Evolutionary conservation across 805 yeast genomes (phyloP).

Genomic region (Saccharomyces mikatae): DNA sequence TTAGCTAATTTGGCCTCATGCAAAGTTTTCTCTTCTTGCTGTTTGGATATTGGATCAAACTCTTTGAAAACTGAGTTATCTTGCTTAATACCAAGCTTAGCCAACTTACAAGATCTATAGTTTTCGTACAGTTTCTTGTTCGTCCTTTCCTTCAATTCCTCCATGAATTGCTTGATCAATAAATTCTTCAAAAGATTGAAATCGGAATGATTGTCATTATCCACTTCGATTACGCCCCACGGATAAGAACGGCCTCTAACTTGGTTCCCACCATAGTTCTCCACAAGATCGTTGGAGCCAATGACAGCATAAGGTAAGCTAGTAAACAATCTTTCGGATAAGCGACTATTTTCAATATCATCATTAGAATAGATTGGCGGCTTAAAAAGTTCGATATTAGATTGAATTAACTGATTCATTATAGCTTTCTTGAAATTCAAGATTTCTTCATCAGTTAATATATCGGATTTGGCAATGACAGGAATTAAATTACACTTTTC

Average conservation of each 20-base stretch:
- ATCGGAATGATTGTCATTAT: slow-evolving; percentile 88
- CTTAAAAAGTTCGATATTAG: slow-evolving; percentile 65
- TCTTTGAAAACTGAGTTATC: slow-evolving; percentile 90
- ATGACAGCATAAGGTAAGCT: slow-evolving; percentile 89
- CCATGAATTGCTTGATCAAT: slow-evolving; percentile 81
- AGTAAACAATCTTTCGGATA: slow-evolving; percentile 57
- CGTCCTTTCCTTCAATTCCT: slow-evolving; percentile 87
- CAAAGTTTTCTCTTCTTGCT: slow-evolving; percentile 85
- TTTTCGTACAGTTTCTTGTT: slow-evolving; percentile 69
- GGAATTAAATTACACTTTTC: slow-evolving; percentile 91
- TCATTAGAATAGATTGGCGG: slow-evolving; percentile 75
- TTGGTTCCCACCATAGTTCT: slow-evolving; percentile 60
- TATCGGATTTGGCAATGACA: slow-evolving; percentile 89
- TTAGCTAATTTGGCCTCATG: slow-evolving; percentile 91
- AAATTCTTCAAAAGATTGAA: slow-evolving; percentile 83
- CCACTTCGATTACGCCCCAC: slow-evolving; percentile 96
- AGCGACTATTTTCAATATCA: slow-evolving; percentile 71
- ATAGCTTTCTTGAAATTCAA: slow-evolving; percentile 67
- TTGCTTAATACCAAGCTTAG: slow-evolving; percentile 79
- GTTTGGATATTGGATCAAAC: slow-evolving; percentile 85
- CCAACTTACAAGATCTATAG: slow-evolving; percentile 79
- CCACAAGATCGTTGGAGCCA: slow-evolving; percentile 73
- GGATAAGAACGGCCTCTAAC: slow-evolving; percentile 93
- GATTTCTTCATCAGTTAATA: slow-evolving; percentile 82
- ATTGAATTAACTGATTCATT: slow-evolving; percentile 64